Percentiles rank a stretch among this genome's conserved stretches.
phyloP scores from a whole-genome alignment of 2,329 filamentous ascomycete species.

The Fusarium redolens region DNA sequence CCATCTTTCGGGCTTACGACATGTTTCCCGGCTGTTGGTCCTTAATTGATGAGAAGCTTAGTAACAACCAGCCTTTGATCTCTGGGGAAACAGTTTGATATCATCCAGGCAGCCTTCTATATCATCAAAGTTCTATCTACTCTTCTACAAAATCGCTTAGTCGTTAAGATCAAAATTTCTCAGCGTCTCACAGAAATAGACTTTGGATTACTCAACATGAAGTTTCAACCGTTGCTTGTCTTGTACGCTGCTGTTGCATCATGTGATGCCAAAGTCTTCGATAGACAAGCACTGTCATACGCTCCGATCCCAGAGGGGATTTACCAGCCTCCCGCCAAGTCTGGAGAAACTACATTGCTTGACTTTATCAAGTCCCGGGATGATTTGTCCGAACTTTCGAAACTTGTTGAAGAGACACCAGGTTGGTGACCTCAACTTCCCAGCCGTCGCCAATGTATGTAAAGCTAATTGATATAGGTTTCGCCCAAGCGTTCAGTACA shows the following conservation, averaged over 20 bases:
- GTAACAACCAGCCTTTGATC: fast-evolving
- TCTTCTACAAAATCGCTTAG: fast-evolving
- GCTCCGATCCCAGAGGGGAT: background rate
- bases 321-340: background rate
- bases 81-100: no score
- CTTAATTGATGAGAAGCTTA: background rate
- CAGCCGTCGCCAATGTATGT: background rate
- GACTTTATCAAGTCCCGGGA: background rate
- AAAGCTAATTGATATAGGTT: background rate
- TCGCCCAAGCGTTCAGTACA: background rate
- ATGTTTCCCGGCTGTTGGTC: background rate
- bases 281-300: background rate
- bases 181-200: fast-evolving
- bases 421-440: background rate
- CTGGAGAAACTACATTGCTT: background rate
- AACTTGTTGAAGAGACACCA: background rate
- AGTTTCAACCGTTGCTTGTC: background rate
- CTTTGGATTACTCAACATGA: background rate
- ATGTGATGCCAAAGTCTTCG: background rate
- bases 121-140: background rate
- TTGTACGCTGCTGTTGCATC: background rate
- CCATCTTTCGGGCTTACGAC: background rate
- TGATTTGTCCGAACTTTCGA: background rate
- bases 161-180: background rate
- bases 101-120: background rate